Percentiles rank a stretch among this genome's conserved stretches.
These are phyloP conservation scores for Aspergillus persii DNA, from an alignment of 2,329 filamentous ascomycete species.

Conservation along the genomic window DNA sequence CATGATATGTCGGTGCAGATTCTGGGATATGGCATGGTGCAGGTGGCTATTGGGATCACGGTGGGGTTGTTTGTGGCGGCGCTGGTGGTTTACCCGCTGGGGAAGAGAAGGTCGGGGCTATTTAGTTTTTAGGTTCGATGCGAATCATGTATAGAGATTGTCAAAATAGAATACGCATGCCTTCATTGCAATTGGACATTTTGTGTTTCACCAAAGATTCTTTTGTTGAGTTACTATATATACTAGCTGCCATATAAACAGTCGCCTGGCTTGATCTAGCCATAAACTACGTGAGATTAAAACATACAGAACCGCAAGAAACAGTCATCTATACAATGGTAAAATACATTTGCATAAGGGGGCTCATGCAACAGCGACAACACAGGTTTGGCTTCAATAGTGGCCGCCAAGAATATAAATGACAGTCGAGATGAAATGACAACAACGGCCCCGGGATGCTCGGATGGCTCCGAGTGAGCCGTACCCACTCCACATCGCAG, in stretches of 20 bases:
- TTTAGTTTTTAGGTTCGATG: constrained; percentile 40
- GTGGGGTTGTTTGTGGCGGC: constrained; percentile 48
- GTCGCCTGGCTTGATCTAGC: not conserved
- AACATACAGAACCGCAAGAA: not conserved
- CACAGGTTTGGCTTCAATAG: too few species aligned
- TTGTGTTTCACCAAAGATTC: too few species aligned
- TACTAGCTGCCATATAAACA: too few species aligned
- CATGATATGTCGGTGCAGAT: constrained; percentile 40
- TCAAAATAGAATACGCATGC: not conserved
- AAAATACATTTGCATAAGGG: not conserved
- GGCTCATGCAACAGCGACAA: not conserved
- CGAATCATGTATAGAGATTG: not conserved
- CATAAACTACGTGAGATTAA: not conserved
- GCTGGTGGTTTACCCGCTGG: constrained; percentile 46
- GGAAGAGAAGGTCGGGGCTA: constrained; percentile 46
- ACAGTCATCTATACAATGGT: not conserved
- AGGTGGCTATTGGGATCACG: constrained; percentile 49
- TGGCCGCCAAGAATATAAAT: too few species aligned
- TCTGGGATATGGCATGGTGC: constrained; percentile 48
- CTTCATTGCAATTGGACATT: not conserved
- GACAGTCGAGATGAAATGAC: too few species aligned
- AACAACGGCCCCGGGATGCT: too few species aligned
- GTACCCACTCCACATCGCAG: too few species aligned
- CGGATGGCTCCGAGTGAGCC: too few species aligned
- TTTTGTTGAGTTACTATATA: too few species aligned